Base-by-base conservation (phyloP, 2,329 filamentous ascomycete genomes). In the Fusarium miscanthi region DNA sequence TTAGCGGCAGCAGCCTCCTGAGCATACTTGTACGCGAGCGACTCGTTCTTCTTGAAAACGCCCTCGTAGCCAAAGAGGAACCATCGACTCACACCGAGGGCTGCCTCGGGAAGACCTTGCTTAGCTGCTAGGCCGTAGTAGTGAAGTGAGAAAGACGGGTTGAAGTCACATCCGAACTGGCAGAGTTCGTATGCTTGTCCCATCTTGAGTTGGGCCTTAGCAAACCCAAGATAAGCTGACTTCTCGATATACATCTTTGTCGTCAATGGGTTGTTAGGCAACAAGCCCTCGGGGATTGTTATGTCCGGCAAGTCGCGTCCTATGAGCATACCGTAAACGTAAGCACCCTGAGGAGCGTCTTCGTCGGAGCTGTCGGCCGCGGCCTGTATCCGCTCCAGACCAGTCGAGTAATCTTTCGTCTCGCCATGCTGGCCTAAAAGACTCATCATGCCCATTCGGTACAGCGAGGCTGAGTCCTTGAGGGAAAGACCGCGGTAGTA, bases 61-160 rank as follows among this genome's bases (percentile, higher is more conserved):
- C 92, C 92, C 74, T 98, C 95, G 73, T 96, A 95, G 6, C 96
- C 96, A 78, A 97, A 98, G 33, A 99, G 87, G 80, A 98, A 99
- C 96, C 96, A 99, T 82, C 97, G 96, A 82, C 95, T 98, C 69
- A 99, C 94, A 33, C 95, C 94, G 83, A 99, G 93, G 67, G 97
- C 94, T 1, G 95, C 96, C 80, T 99, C 96, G 0, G 94, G 87
- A 77, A 98, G 94, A 23, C 95, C 95, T 83, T 98, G 96, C 73
- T 93, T 91, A 17, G 96, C 93, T 27, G 96, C 95, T 37, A 99
- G 87, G 41, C 94, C 94, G 78, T 98, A 98, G 84, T 99, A 99
- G 80, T 99, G 96, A 59, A 99, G 84, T 2, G 95, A 98, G 64
- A 97, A 88, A 2, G 94, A 92, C 2, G 96, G 95, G 77, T 97